phyloP scores from a whole-genome alignment of 1,139 yeast species.

The Hyphopichia fennica region DNA sequence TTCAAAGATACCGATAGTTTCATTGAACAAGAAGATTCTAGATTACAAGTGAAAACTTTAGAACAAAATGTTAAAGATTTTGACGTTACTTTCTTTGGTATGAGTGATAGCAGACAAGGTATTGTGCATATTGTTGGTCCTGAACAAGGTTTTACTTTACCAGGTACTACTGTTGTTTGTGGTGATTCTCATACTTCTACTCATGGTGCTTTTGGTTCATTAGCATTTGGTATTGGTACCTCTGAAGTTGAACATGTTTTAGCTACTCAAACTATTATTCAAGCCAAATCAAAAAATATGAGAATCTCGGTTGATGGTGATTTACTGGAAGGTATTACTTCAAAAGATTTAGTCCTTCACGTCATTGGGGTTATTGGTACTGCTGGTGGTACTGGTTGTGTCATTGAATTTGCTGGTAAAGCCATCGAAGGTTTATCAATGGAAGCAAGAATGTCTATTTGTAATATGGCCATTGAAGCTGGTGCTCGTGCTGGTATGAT shows the following conservation, averaged over 20 bases:
- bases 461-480: conserved; percentile 98
- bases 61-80: conserved; percentile 91
- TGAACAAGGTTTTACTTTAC: conserved; percentile 96
- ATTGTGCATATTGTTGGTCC: conserved; percentile 98
- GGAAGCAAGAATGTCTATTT: conserved; percentile 99
- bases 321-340: conserved; percentile 83
- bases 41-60: conserved; percentile 86
- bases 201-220: conserved; percentile 98
- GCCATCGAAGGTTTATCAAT: conserved; percentile 86
- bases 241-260: conserved; percentile 98
- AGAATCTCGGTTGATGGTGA: conserved; percentile 82
- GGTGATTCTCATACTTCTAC: conserved; percentile 99
- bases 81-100: conserved; percentile 88
- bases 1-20: conserved; percentile 78
- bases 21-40: conserved; percentile 87
- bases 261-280: conserved; percentile 95
- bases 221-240: conserved; percentile 98
- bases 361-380: conserved; percentile 97
- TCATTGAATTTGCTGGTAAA: conserved; percentile 94
- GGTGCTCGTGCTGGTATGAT: conserved; percentile 99
- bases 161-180: conserved; percentile 98
- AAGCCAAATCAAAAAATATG: conserved; percentile 95
- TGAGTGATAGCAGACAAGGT: conserved; percentile 93
- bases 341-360: conserved; percentile 91
- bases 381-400: conserved; percentile 98